Conservation (phyloP, 2,329 filamentous ascomycete species). For the Aspergillus costaricaensis region DNA sequence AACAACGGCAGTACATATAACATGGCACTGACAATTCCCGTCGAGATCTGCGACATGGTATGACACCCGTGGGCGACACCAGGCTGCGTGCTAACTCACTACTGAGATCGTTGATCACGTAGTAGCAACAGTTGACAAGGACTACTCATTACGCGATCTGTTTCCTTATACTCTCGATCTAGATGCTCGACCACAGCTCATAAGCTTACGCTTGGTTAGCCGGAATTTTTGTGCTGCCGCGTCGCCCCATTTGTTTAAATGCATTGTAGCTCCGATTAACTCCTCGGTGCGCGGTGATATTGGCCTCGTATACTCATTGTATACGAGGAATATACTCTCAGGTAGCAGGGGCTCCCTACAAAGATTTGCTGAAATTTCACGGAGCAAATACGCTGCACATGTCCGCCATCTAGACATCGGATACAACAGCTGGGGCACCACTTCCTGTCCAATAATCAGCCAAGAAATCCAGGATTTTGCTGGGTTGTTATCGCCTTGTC, state of each 20-base stretch:
- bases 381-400: neutral
- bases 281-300: neutral
- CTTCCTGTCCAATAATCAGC: neutral
- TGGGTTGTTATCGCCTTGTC: neutral
- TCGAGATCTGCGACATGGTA: slow-evolving; percentile 1
- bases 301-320: no score
- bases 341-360: neutral
- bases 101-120: neutral
- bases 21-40: neutral
- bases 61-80: neutral
- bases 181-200: neutral
- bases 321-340: no score
- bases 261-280: neutral
- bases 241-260: neutral
- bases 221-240: neutral
- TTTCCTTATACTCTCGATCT: neutral
- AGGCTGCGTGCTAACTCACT: neutral
- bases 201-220: neutral
- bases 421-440: neutral
- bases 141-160: neutral
- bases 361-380: neutral
- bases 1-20: neutral
- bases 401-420: neutral
- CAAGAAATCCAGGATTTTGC: neutral
- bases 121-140: neutral